These are phyloP conservation scores for Carex cristatella DNA, from an alignment of 176 grass and related monocot species.

Conservation along the genomic window DNA sequence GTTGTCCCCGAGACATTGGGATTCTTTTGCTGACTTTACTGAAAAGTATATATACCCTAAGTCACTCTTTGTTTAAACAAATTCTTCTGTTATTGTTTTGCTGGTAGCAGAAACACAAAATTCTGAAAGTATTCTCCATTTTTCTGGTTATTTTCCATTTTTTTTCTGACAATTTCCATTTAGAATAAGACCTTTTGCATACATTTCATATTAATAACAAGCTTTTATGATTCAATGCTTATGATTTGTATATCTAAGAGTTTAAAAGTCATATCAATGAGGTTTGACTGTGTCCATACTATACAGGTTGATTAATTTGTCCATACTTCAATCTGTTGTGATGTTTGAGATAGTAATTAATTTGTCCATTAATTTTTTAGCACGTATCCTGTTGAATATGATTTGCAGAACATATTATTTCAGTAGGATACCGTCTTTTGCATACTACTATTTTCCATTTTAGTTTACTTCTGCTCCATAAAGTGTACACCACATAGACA, in stretches of 20 bases:
- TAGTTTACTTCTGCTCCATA: neutral
- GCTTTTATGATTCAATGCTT: neutral
- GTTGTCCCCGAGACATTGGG: constrained; percentile 71
- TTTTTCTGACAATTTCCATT: neutral
- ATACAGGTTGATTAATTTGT: neutral
- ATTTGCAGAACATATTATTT: neutral
- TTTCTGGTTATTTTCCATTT: neutral
- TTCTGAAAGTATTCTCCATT: neutral
- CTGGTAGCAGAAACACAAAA: neutral
- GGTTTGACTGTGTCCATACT: neutral
- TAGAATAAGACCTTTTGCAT: neutral
- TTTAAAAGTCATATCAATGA: neutral
- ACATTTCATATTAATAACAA: neutral
- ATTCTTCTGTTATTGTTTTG: constrained; percentile 14
- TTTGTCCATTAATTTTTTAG: neutral
- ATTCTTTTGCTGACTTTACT: constrained; percentile 49
- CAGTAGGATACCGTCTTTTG: neutral
- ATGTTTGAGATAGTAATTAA: neutral
- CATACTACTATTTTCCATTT: neutral
- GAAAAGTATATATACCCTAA: constrained; percentile 51
- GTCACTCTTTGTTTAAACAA: neutral
- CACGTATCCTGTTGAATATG: neutral
- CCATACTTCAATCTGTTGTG: neutral
- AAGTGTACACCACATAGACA: neutral
- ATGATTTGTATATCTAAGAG: neutral